Evolutionary conservation across 2,329 filamentous ascomycete genomes (phyloP).

Genomic region (Huntiella omanensis): DNA sequence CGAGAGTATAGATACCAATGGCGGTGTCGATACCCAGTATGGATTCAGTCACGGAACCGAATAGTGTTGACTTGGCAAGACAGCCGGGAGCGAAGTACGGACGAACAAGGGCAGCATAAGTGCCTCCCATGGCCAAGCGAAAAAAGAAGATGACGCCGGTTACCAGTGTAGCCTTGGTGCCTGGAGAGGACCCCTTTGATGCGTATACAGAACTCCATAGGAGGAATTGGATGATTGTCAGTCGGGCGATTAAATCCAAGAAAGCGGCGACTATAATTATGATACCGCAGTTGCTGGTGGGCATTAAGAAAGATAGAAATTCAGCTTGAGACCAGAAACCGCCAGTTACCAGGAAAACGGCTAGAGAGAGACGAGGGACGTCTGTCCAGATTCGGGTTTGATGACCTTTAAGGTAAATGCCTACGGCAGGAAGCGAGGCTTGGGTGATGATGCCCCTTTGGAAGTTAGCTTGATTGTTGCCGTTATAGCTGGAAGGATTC

Average conservation of each 20-base stretch:
- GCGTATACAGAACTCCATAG: constrained; percentile 24
- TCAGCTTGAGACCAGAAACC: constrained; percentile 34
- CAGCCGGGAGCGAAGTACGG: constrained; percentile 34
- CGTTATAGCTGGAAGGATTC: constrained; percentile 21
- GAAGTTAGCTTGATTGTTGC: constrained; percentile 28
- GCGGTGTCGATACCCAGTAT: constrained; percentile 28
- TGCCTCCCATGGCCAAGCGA: constrained; percentile 32
- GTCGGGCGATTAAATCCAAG: constrained; percentile 38
- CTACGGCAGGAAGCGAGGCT: constrained; percentile 27
- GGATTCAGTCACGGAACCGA: constrained; percentile 26
- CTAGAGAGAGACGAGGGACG: constrained; percentile 46
- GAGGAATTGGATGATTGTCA: constrained; percentile 34
- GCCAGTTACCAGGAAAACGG: constrained; percentile 30
- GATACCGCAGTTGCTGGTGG: constrained; percentile 29
- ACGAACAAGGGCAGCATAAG: constrained; percentile 35
- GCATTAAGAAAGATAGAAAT: constrained; percentile 31
- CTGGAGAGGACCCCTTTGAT: constrained; percentile 6
- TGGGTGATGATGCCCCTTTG: constrained; percentile 37
- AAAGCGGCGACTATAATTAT: constrained; percentile 31
- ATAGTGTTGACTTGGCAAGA: constrained; percentile 26
- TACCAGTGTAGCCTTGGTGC: constrained; percentile 20
- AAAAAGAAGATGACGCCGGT: constrained; percentile 28
- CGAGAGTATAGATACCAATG: constrained; percentile 21
- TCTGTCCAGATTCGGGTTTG: constrained; percentile 32
- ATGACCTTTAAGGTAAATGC: constrained; percentile 27